Evolutionary conservation across 208 protist genomes (phyloP), one percentile per base, ranked within the genome.

Genomic region (Leishmania mexicana): DNA sequence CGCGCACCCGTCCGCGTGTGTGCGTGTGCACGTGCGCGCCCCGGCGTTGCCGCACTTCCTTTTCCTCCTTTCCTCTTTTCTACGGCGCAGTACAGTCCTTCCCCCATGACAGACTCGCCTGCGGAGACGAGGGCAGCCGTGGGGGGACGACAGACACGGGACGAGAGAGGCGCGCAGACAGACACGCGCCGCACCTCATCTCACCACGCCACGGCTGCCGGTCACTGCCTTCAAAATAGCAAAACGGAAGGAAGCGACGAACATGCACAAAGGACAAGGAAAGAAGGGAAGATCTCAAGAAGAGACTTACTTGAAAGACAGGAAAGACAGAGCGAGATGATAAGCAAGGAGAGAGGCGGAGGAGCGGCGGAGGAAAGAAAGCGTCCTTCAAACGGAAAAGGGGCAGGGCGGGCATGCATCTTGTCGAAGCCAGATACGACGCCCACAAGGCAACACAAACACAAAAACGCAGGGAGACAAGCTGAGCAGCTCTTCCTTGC

Each of bases 41-140:
- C 15, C n/a, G 21, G 72, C 38, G 72, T 13, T n/a, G 10, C 31
- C 49, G 24, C 68, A n/a, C 68, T n/a, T 5, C 68, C 15, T 73
- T 73, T 31, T 31, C 42, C 68, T 49, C 24, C 24, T 11, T 31
- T 53, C 10, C 49, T 28, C 49, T 28, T 42, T 31, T 53, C 42
- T 73, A 76, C 72, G 72, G n/a, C n/a, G 7, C 72, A 76, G 68
- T n/a, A 31, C 68, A 51, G 68, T 42, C n/a, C 10, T n/a, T 10
- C 21, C 49, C 42, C 68, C 68, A 42, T 42, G 35, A 31, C 68
- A 73, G 42, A 51, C 68, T 42, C 68, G 42, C 17, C 42, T 47
- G 42, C 42, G 6, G 68, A n/a, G 68, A 53, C 68, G 68, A 31
- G 68, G 42, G 68, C 40, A n/a, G 38, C 40, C 21, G 6, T 5